phyloP scores from a whole-genome alignment of 768 basidiomycete genomes.

The Dentipellis fragilis region DNA sequence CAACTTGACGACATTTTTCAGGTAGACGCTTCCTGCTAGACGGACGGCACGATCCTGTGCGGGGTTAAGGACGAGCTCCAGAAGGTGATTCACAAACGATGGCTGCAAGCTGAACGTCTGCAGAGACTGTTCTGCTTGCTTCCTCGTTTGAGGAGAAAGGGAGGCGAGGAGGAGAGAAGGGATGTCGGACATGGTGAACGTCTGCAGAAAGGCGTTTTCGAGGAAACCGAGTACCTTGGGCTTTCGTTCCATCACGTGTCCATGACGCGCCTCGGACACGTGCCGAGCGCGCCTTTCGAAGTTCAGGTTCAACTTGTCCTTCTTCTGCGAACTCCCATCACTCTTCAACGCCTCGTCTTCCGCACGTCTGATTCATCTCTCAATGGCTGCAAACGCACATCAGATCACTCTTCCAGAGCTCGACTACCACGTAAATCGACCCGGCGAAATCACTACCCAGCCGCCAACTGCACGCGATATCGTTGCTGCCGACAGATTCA shows the following conservation, averaged over 20 bases:
- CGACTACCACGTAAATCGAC: too few species aligned
- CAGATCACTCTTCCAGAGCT: too few species aligned
- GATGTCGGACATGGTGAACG: slow-evolving; percentile 49
- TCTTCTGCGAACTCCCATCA: too few species aligned
- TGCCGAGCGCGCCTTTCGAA: neutral
- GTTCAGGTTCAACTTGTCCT: too few species aligned
- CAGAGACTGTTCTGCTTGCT: slow-evolving; percentile 76
- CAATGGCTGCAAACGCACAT: too few species aligned
- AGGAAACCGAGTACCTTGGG: neutral
- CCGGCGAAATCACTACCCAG: too few species aligned
- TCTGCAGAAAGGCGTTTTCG: neutral
- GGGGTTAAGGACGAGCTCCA: slow-evolving; percentile 66
- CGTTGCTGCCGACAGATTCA: too few species aligned
- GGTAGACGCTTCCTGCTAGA: slow-evolving; percentile 80
- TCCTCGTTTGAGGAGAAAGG: slow-evolving; percentile 56
- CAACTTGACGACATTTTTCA: slow-evolving; percentile 84
- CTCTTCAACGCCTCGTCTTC: too few species aligned
- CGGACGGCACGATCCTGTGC: slow-evolving; percentile 58
- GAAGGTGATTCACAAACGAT: slow-evolving; percentile 72
- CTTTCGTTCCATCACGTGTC: neutral
- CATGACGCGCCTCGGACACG: neutral
- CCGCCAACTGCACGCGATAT: too few species aligned
- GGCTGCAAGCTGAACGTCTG: slow-evolving; percentile 54
- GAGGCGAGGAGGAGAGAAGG: slow-evolving; percentile 64
- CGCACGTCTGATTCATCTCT: too few species aligned